Percentiles rank a stretch among this genome's conserved stretches.
Conservation (phyloP, 2,329 filamentous ascomycete species). For the Aspergillus versicolor region DNA sequence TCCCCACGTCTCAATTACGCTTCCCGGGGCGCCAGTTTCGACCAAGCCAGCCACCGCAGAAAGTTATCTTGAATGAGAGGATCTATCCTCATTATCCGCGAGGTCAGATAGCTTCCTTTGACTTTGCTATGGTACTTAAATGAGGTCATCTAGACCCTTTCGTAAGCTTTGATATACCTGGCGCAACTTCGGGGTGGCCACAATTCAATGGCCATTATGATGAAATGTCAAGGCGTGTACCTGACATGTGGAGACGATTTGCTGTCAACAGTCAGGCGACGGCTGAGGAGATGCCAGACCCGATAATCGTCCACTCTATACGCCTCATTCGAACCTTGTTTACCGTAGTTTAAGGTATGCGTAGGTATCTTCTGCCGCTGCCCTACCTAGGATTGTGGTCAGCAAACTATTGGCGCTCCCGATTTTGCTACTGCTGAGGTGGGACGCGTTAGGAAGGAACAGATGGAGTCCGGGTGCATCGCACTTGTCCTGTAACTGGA, state of each 20-base stretch:
- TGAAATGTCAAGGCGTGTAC: not conserved
- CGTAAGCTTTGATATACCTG: not conserved
- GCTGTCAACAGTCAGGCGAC: not conserved
- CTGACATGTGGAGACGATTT: not conserved
- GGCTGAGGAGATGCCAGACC: not conserved
- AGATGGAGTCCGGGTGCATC: no score
- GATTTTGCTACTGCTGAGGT: no score
- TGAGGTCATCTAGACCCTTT: not conserved
- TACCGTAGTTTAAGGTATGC: not conserved
- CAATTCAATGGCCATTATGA: not conserved
- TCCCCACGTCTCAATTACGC: not conserved
- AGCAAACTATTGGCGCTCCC: no score
- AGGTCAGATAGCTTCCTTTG: not conserved
- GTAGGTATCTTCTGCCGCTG: not conserved
- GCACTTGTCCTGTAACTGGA: no score
- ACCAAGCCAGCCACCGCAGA: not conserved
- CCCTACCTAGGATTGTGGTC: no score
- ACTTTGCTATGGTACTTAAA: not conserved
- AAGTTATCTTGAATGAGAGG: not conserved
- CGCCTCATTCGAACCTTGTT: not conserved
- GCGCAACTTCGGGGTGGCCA: not conserved
- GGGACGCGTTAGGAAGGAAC: no score
- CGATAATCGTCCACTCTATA: not conserved
- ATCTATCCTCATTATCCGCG: not conserved
- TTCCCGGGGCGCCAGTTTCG: not conserved